Percentiles rank a stretch among this genome's conserved stretches.
Evolutionary conservation across 768 basidiomycete genomes (phyloP).

Genomic region (Mrakia hoshinonis): DNA sequence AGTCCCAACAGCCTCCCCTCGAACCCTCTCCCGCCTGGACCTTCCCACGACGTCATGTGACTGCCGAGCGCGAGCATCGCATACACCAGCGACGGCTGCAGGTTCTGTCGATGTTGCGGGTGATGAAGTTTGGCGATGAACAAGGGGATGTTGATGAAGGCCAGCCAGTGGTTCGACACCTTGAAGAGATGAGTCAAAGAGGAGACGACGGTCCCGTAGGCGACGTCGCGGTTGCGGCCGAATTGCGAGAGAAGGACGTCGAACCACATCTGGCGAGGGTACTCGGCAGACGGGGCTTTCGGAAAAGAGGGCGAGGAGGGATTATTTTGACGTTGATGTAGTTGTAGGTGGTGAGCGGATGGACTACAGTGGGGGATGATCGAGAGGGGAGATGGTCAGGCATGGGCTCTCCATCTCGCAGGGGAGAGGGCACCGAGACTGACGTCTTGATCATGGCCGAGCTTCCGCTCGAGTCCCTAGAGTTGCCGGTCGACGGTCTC

Average conservation of each 20-base stretch:
- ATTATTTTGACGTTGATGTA: not conserved
- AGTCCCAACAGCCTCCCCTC: slow-evolving; percentile 21
- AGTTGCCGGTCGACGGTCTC: not conserved
- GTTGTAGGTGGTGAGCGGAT: not conserved
- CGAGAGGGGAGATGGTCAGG: no score
- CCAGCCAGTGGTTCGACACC: slow-evolving; percentile 21
- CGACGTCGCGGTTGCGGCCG: not conserved
- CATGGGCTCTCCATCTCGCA: not conserved
- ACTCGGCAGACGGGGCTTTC: slow-evolving; percentile 20
- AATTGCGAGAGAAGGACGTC: slow-evolving; percentile 23
- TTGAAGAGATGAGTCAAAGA: slow-evolving; percentile 13
- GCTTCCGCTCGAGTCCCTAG: not conserved
- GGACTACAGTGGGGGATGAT: not conserved
- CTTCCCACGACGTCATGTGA: slow-evolving; percentile 25
- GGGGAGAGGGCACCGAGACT: not conserved
- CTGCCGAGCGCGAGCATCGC: slow-evolving; percentile 22
- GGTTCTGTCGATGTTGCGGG: slow-evolving; percentile 12
- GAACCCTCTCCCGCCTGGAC: slow-evolving; percentile 14
- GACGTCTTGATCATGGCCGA: not conserved
- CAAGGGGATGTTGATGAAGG: slow-evolving; percentile 3
- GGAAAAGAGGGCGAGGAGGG: not conserved
- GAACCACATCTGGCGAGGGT: slow-evolving; percentile 24
- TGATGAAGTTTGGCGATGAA: slow-evolving; percentile 25
- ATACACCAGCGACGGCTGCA: slow-evolving; percentile 27
- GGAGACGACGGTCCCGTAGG: slow-evolving; percentile 2